Base-by-base conservation (phyloP, 2,329 filamentous ascomycete species). In the Epichloe sibirici region DNA sequence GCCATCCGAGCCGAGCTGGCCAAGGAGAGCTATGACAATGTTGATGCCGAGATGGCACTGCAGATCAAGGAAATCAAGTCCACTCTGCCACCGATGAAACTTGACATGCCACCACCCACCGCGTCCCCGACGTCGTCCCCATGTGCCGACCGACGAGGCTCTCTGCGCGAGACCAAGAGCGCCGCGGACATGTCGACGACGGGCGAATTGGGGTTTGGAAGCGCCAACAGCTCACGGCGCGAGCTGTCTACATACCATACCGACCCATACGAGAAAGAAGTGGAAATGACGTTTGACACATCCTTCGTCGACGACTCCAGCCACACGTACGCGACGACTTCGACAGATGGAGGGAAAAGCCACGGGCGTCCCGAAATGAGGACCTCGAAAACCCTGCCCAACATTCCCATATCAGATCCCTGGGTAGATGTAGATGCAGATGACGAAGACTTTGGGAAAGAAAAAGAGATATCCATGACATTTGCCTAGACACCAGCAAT, bases 1-100 rank as follows among this genome's bases (percentile, higher is more conserved):
- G 93, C 93, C 12, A 97, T 98, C 58, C 79, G 88, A 48, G 84
- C 88, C 9, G 88, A 94, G 62, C 73, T 98, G 37, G 88, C 88
- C 31, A 81, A 79, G 48, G 86, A 91, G 56, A 61, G 64, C 17
- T 51, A 56, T 31, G 54, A 48, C n/a, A 75, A 76, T 44, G 77
- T 79, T 25, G 76, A 83, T 39, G 61, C 67, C 50, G 69, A 72
- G 43, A 69, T 70, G 48, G 70, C 77, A 52, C 59, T 83, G 46
- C 74, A 80, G 65, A 82, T 94, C 57, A 85, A 82, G 63, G 88
- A 97, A 69, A 79, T 96, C 54, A 79, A 93, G 67, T 90, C 86
- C 48, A 96, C 90, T 2, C 72, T 96, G 25, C 90, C 91, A 45
- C 88, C 90, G 0, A 94, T 96, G 78, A 93, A 89, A 65, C 77